Evolutionary conservation across 345 rosid genomes (phyloP).

Genomic region (Rhodamnia argentea): DNA sequence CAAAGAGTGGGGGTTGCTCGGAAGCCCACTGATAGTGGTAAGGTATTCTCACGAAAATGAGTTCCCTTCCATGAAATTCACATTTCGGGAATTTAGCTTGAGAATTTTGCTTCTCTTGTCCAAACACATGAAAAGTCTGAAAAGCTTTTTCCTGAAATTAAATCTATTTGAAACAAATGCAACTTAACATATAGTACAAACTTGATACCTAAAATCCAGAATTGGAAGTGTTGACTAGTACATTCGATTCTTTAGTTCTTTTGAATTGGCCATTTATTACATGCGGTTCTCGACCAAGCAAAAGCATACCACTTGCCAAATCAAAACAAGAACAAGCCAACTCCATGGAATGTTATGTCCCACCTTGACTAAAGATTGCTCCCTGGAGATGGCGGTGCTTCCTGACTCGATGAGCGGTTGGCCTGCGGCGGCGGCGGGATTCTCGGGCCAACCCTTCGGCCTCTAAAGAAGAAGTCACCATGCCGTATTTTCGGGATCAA

Average conservation of each 20-base stretch:
- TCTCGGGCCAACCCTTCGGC: neutral
- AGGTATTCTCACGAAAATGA: too few relatives aligned
- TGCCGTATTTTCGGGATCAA: rapidly evolving
- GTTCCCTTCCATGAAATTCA: too few relatives aligned
- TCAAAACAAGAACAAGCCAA: neutral
- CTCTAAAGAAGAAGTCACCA: neutral
- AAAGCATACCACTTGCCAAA: neutral
- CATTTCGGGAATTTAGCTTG: too few relatives aligned
- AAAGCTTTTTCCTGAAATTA: too few relatives aligned
- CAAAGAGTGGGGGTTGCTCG: too few relatives aligned
- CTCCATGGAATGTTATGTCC: neutral
- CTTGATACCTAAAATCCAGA: too few relatives aligned
- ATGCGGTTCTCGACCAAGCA: neutral
- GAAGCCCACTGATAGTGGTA: too few relatives aligned
- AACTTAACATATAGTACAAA: too few relatives aligned
- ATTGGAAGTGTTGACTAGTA: neutral
- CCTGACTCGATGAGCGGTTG: rapidly evolving
- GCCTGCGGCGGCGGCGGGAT: rapidly evolving
- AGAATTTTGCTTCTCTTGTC: too few relatives aligned
- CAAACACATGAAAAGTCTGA: too few relatives aligned
- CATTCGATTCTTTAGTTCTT: neutral
- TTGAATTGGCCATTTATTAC: neutral
- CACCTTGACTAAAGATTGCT: neutral
- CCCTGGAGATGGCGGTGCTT: neutral
- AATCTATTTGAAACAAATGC: too few relatives aligned